Evolutionary conservation across 345 rosid genomes (phyloP).

Genomic region (Raphanus sativus): DNA sequence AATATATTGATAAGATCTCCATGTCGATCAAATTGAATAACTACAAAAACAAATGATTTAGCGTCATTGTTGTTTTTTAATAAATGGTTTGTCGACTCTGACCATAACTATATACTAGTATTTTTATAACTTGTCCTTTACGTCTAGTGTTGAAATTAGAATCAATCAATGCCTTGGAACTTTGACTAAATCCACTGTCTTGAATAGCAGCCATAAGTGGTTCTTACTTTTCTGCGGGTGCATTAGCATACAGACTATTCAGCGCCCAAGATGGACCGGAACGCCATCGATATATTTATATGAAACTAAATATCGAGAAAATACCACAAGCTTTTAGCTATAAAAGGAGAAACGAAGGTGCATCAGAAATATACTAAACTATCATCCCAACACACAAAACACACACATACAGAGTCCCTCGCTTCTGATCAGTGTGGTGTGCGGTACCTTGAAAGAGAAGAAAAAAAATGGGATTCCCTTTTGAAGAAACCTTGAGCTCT

Average conservation of each 20-base stretch:
- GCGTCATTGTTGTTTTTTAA: not conserved
- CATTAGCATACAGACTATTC: not conserved
- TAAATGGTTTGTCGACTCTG: slow-evolving; percentile 4
- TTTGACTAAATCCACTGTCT: slow-evolving; percentile 4
- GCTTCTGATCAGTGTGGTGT: not conserved
- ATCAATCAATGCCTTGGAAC: not conserved
- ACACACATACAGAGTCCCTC: not conserved
- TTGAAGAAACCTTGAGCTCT: not conserved
- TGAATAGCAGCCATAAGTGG: slow-evolving; percentile 5
- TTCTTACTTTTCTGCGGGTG: slow-evolving; percentile 10
- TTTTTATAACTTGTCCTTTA: not conserved
- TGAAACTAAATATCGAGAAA: not conserved
- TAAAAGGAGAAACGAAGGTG: slow-evolving; percentile 22
- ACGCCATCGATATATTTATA: slow-evolving; percentile 2
- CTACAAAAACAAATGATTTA: not conserved
- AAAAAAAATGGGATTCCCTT: not conserved
- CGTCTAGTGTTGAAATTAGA: not conserved
- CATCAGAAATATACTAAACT: slow-evolving; percentile 2
- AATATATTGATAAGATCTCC: not conserved
- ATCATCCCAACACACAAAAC: slow-evolving; percentile 13
- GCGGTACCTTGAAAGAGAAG: not conserved
- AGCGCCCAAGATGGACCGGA: slow-evolving; percentile 20
- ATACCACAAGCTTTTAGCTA: not conserved
- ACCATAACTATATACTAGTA: not conserved
- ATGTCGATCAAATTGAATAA: not conserved